Evolutionary conservation across 2,329 filamentous ascomycete genomes (phyloP), one percentile per base, ranked within the genome.

Genomic region (Dactylella cylindrospora): DNA sequence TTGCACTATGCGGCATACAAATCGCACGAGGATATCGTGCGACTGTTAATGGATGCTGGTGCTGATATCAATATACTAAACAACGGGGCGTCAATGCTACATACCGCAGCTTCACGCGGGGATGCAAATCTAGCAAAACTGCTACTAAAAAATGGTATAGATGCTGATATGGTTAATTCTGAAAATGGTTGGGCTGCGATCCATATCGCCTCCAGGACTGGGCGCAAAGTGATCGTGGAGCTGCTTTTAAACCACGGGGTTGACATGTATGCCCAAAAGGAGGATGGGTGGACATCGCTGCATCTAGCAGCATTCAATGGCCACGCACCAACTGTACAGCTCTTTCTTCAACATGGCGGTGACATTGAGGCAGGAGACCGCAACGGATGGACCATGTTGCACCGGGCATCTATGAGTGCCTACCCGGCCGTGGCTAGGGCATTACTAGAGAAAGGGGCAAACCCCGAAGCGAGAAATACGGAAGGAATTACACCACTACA

Each of bases 1-100:
- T 41, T 64, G 13, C 53, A 57, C 23, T 53, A 53, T 7, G 60
- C 60, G 2, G 60, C 60, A 9, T 61, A 52, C 8, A 47, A 64
- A 19, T 52, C 45, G 2, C 32, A 64, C 19, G 45, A 52, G 10
- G 31, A 40, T 7, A 28, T 61, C 17, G 40, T 64, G 13, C 36
- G 36, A 20, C 7, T 49, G 9, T 20, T 64, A 29, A 61, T 61
- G 45, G 32, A 44, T n/a, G 10, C 41, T 22, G 60, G 40, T 9
- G 45, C 40, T 6, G 40, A 60, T 28, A n/a, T 46, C 9, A 28
- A 26, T 9, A 17, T 46, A 9, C 17, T 35, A 15, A 59, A 64
- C 7, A 35, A 45, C 3, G 60, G 60, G 8, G 52, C 52, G 19
- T 59, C 29, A 12, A 52, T 53, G 12, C 60, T 64, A 17, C 52